Evolutionary conservation across 1,284 basidiomycete species (phyloP), one percentile per base, ranked within the genome.

Genomic region (Cutaneotrichosporon cyanovorans): DNA sequence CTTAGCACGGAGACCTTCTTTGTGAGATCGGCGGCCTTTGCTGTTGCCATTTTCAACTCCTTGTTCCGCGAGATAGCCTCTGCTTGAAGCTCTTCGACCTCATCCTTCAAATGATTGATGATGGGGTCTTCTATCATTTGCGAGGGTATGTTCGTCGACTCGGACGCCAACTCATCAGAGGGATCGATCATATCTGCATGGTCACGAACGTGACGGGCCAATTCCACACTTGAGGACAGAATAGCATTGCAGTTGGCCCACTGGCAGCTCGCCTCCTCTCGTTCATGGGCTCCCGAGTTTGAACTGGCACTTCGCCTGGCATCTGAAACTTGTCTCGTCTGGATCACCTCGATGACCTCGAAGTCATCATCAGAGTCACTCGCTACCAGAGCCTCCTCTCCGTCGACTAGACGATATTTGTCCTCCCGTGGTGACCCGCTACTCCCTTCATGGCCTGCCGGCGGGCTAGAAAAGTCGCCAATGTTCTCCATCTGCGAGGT

Each of bases 381-480:
- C 9, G 37, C 38, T 14, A 51, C 45, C 4, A 37, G 42, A 16
- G 47, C 56, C 39, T 55, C 55, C 22, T 49, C 53, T 5, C 55
- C 57, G 25, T 55, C 51, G 14, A 55, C 46, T 19, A 55, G 25
- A 28, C 8, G 7, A 28, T 28, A 28, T 12, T 12, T 28, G 25
- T 28, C 12, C 25, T 12, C 37, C 1, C 25, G 32, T 19, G 41
- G 21, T 36, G 36, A 37, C 14, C 42, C 34, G 7, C n/a, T 2
- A 3, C 23, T 40, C 3, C 41, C 23, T 43, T 32, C 22, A 2
- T 23, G 33, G 12, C n/a, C 33, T 4, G 16, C 32, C 11, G 45
- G 20, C 14, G 45, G 42, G 32, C 45, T 45, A 20, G 46, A 49
- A 10, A 45, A 45, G 32, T 46, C 40, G 6, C 33, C 43, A 16